Evolutionary conservation across 2,329 filamentous ascomycete genomes (phyloP), one percentile per base, ranked within the genome.

Genomic region (Parastagonospora avenae): DNA sequence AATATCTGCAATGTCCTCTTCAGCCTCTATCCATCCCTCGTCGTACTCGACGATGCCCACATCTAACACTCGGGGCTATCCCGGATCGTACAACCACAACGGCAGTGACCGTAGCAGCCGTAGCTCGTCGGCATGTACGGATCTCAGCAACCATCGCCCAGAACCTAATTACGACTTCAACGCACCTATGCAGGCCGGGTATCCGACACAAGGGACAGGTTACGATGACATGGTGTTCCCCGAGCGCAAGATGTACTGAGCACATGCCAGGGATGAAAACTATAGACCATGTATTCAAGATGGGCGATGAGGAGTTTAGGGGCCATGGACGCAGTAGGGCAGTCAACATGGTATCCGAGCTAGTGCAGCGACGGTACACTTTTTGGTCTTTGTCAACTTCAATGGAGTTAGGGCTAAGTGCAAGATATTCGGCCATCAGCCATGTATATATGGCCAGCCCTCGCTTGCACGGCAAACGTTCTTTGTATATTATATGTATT

Each of bases 1-100:
- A 50, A 88, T 92, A 59, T 74, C 73, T 37, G 67, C 72, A 9
- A 52, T 67, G 27, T 58, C 68, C 2, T 59, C 64, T 1, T 66
- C 69, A 5, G 60, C 57, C 14, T 56, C 61, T 8, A 60, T 66
- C 3, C 63, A 63, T 47, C 53, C 62, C 1, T 66, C 67, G 8
- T 63, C 62, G 4, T 72, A 67, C 57, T 44, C 58, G 1, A 39
- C 51, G 4, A 36, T 63, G 28, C 60, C 65, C 7, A 49, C 54
- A 5, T 56, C 68, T 1, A 41, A 60, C 50, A 48, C 60, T 14
- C 60, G 59, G 41, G 57, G 59, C 39, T 70, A 63, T 47, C 46
- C 57, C 5, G 57, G 54, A 36, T 60, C 59, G 1, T 64, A 62
- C 51, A 66, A 68, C 8, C 61, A 66, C 8, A 44, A 55, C n/a